Evolutionary conservation across 2,329 filamentous ascomycete species (phyloP).

Genomic region (Fusarium pininemorale): DNA sequence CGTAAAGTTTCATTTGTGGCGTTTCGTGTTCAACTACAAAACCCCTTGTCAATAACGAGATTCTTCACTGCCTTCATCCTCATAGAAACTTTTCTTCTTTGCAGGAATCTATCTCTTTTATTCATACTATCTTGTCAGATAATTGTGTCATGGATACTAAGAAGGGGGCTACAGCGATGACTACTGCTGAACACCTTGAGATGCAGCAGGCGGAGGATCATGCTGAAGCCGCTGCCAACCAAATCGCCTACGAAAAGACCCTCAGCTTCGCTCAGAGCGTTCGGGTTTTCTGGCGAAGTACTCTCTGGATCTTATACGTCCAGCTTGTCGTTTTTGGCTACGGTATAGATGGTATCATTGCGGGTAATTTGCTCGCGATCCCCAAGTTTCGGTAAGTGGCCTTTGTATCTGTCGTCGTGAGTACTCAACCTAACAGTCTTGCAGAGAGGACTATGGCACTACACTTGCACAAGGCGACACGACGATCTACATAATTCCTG

Average conservation of each 20-base stretch:
- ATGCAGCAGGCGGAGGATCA: background rate
- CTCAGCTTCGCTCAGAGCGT: background rate
- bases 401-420: no score
- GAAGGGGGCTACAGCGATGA: background rate
- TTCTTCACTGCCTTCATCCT: background rate
- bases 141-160: background rate
- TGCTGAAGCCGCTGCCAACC: background rate
- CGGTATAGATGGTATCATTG: conserved; percentile 12
- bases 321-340: conserved; percentile 10
- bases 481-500: background rate
- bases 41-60: background rate
- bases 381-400: background rate
- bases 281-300: background rate
- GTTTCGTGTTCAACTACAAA: background rate
- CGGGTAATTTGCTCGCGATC: conserved; percentile 5
- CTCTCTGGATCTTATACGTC: conserved; percentile 8
- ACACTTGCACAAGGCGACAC: background rate
- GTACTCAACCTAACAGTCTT: no score
- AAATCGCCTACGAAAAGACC: background rate
- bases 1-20: background rate
- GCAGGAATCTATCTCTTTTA: background rate
- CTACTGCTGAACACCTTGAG: conserved; percentile 1
- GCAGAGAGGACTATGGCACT: background rate
- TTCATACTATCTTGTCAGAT: background rate
- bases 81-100: background rate